Evolutionary conservation across 257 asterid species (phyloP), one percentile per base, ranked within the genome.

Genomic region (Plectranthus barbatus): DNA sequence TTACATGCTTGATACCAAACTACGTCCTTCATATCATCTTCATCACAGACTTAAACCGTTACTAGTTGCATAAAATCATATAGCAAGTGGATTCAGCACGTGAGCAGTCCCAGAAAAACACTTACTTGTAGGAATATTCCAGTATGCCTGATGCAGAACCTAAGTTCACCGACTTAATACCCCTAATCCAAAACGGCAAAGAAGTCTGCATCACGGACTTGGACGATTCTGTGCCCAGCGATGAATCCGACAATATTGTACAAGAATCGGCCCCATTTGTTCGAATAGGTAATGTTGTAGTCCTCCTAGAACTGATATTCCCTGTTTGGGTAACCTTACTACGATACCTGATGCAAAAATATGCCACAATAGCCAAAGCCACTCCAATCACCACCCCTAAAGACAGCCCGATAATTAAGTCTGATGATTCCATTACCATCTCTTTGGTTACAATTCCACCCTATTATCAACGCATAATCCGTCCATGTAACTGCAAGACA

Each of bases 331-430:
- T 78, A 20, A 69, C 75, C 73, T 72, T 86, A 76, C 74, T 76
- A 21, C 80, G 93, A 69, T 77, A 83, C 71, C 79, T 76, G 70
- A 77, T 67, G 78, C 94, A 86, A 48, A 86, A 70, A 50, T 83
- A 78, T 46, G 84, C 85, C 45, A 52, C 74, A 69, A 88, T 23
- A 55, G 98, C 96, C 84, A 88, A 83, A 59, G 74, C 72, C 49
- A 86, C 80, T 56, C 98, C 98, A 11, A 88, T 81, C 67, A 91
- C 94, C 62, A 91, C 83, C 70, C 98, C 98, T 50, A 84, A 74
- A 33, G 95, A 88, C 64, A 91, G 69, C 60, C 98, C 98, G 39
- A 91, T 74, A 41, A 86, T 80, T 29, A 91, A 74, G 48, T 92
- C 94, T 3, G 77, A 51, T 9, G 91, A 72, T 73, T 81, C 86